phyloP scores from a whole-genome alignment of 108 stramenopile species.

The Skeletonema tropicum region DNA sequence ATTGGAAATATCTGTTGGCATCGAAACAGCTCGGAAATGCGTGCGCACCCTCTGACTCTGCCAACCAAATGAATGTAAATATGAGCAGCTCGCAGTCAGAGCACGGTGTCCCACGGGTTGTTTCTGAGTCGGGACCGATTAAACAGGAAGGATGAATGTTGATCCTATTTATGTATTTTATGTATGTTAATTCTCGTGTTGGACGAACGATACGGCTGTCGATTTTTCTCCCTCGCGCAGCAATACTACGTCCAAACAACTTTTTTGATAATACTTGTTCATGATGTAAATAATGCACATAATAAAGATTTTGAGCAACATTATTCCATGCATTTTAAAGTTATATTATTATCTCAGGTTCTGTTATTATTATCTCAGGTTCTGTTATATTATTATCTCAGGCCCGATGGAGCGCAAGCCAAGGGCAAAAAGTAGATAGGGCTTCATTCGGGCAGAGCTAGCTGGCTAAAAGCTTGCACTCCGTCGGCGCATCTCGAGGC shows the following conservation, averaged over 20 bases:
- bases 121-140: slow-evolving; percentile 10
- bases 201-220: not conserved
- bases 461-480: not conserved
- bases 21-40: not conserved
- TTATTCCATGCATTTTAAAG: not conserved
- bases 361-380: no score
- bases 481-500: not conserved
- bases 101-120: slow-evolving; percentile 1
- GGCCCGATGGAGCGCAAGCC: no score
- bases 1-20: slow-evolving; percentile 44
- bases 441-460: no score
- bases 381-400: no score
- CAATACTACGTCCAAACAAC: not conserved
- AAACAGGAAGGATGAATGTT: not conserved
- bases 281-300: not conserved
- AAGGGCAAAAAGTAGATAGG: no score
- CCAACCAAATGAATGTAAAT: slow-evolving; percentile 4
- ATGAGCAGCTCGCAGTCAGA: not conserved
- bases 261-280: not conserved
- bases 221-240: slow-evolving; percentile 1
- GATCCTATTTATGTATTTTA: not conserved
- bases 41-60: not conserved
- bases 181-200: not conserved
- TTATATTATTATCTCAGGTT: no score
- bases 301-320: not conserved